A percentile compares a stretch with the other conserved stretches of the same genome.
Evolutionary conservation across 345 rosid species (phyloP).

Genomic region (Dimocarpus longan): DNA sequence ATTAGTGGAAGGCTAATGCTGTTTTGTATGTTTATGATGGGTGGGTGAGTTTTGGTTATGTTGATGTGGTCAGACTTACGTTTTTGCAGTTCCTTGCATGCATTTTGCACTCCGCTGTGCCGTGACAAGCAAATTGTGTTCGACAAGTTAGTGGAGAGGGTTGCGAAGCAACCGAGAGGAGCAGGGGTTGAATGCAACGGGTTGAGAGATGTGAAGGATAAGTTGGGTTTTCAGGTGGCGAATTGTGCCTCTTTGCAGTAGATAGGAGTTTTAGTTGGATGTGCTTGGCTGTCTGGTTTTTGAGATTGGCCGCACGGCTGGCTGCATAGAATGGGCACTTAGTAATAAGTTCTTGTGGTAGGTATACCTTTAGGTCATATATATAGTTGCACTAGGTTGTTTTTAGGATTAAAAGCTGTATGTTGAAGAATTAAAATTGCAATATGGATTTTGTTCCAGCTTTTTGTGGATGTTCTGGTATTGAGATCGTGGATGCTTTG

Average conservation of each 20-base stretch:
- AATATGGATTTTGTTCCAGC: not conserved
- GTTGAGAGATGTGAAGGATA: conserved; percentile 9
- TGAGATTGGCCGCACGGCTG: conserved; percentile 34
- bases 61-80: not conserved
- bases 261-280: not conserved
- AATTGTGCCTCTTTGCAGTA: not conserved
- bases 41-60: not conserved
- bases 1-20: no score
- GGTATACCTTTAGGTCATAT: conserved; percentile 13
- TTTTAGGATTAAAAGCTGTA: conserved; percentile 19
- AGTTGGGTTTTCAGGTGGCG: conserved; percentile 1
- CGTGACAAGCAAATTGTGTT: conserved; percentile 23
- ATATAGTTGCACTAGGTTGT: not conserved
- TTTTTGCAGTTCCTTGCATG: conserved; percentile 28
- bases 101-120: conserved; percentile 43
- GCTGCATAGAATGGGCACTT: no score
- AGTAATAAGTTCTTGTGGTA: not conserved
- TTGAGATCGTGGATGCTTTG: not conserved
- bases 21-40: no score
- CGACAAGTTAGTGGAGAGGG: conserved; percentile 26
- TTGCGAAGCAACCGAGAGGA: conserved; percentile 4
- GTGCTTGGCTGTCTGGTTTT: conserved; percentile 31
- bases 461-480: not conserved
- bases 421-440: not conserved
- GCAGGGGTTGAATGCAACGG: conserved; percentile 6